Conservation (phyloP, 352 stramenopile species). For the Pythium aristosporum region DNA sequence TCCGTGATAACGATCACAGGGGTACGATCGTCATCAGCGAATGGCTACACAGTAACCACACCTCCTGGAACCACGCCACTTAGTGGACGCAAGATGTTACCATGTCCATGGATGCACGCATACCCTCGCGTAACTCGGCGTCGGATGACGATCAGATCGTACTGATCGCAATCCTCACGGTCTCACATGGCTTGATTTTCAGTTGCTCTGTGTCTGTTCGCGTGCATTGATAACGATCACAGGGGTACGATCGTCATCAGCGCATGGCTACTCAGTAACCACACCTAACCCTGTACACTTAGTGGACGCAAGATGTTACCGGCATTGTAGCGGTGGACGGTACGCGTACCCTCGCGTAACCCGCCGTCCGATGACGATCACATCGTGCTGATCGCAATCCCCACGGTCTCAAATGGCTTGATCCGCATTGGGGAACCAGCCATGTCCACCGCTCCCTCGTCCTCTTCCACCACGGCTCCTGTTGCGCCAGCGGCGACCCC, state of each 20-base stretch:
- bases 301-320: neutral
- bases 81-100: neutral
- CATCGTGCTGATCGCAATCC: slow-evolving; percentile 1
- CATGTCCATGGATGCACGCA: no score
- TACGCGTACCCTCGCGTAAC: slow-evolving; percentile 1
- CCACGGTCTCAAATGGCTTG: neutral
- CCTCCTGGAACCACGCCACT: no score
- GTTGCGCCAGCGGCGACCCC: neutral
- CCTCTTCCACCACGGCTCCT: neutral
- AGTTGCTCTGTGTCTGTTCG: slow-evolving; percentile 9
- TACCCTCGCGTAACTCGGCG: neutral
- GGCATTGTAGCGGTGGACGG: neutral
- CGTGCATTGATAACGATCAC: slow-evolving; percentile 4
- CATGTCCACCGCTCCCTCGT: no score
- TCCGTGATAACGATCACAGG: slow-evolving; percentile 3
- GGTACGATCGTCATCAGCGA: slow-evolving; percentile 15
- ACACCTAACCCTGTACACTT: neutral
- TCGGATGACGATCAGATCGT: slow-evolving; percentile 3
- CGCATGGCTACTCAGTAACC: neutral
- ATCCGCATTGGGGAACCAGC: neutral
- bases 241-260: slow-evolving; percentile 11
- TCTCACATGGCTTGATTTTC: slow-evolving; percentile 1
- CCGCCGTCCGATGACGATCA: slow-evolving; percentile 5
- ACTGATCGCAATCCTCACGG: slow-evolving; percentile 6
- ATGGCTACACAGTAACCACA: neutral